Conservation (phyloP, 768 basidiomycete species). For the Clavulina sp. region DNA sequence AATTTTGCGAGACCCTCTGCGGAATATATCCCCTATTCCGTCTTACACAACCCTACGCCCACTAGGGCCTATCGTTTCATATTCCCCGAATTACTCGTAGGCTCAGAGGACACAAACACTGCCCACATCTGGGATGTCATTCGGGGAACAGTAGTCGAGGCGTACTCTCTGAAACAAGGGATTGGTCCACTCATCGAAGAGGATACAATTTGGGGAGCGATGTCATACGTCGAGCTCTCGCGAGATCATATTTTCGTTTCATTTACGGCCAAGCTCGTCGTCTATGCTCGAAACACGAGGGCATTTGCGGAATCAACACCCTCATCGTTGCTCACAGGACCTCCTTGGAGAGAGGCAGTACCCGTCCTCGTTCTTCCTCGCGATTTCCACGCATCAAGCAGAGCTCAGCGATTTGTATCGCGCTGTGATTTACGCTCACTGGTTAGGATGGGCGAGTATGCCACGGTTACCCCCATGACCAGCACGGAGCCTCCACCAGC, state of each 20-base stretch:
- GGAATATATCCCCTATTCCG: constrained; percentile 45
- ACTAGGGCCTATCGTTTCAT: constrained; percentile 44
- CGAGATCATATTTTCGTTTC: constrained; percentile 43
- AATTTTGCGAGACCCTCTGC: no score
- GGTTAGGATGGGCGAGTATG: not conserved
- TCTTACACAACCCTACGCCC: constrained; percentile 30
- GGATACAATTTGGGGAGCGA: not conserved
- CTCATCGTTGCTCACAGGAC: not conserved
- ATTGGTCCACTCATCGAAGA: constrained; percentile 4
- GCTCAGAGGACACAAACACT: constrained; percentile 18
- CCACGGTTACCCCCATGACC: not conserved
- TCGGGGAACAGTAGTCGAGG: constrained; percentile 31
- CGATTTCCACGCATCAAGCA: no score
- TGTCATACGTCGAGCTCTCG: constrained; percentile 45
- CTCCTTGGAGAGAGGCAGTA: not conserved
- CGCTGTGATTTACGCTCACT: not conserved
- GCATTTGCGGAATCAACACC: not conserved
- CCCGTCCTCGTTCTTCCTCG: not conserved
- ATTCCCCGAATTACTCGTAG: constrained; percentile 45
- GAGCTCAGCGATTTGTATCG: no score
- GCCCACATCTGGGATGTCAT: constrained; percentile 50
- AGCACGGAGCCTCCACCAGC: not conserved
- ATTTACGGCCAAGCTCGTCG: constrained; percentile 28
- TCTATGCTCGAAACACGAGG: constrained; percentile 21
- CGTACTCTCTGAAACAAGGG: constrained; percentile 18